A percentile compares a stretch with the other conserved stretches of the same genome.
Evolutionary conservation across 805 yeast genomes (phyloP).

Genomic region (Ogataea methylovora): DNA sequence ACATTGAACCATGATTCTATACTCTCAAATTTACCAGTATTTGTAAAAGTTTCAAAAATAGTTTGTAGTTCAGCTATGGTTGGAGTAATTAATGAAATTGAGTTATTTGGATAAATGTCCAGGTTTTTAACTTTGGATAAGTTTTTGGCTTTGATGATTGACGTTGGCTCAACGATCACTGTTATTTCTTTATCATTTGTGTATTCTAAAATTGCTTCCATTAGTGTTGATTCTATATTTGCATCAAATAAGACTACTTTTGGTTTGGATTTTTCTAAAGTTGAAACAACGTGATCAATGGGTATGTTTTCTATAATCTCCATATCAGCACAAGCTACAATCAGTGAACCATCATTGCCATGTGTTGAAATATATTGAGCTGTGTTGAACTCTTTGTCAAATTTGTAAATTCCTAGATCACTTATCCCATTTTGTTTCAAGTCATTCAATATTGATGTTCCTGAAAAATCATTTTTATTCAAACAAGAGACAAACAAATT

Average conservation of each 20-base stretch:
- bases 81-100: slow-evolving; percentile 52
- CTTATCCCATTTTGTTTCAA: slow-evolving; percentile 24
- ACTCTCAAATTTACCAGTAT: slow-evolving; percentile 36
- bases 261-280: slow-evolving; percentile 38
- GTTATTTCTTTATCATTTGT: slow-evolving; percentile 16
- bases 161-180: slow-evolving; percentile 71
- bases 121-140: slow-evolving; percentile 30
- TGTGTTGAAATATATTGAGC: slow-evolving; percentile 75
- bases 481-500: slow-evolving; percentile 44
- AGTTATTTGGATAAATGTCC: slow-evolving; percentile 40
- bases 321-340: slow-evolving; percentile 85
- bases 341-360: slow-evolving; percentile 48
- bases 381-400: slow-evolving; percentile 27
- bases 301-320: slow-evolving; percentile 48
- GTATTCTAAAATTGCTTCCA: slow-evolving; percentile 28
- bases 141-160: slow-evolving; percentile 51
- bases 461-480: slow-evolving; percentile 49
- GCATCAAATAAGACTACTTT: slow-evolving; percentile 55
- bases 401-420: slow-evolving; percentile 31
- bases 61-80: slow-evolving; percentile 54
- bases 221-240: slow-evolving; percentile 44
- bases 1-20: slow-evolving; percentile 67
- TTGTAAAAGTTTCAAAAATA: slow-evolving; percentile 43
- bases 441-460: slow-evolving; percentile 25
- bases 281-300: slow-evolving; percentile 30